phyloP scores from a whole-genome alignment of 2,329 filamentous ascomycete species.

The Ceratocystis eucalypticola region DNA sequence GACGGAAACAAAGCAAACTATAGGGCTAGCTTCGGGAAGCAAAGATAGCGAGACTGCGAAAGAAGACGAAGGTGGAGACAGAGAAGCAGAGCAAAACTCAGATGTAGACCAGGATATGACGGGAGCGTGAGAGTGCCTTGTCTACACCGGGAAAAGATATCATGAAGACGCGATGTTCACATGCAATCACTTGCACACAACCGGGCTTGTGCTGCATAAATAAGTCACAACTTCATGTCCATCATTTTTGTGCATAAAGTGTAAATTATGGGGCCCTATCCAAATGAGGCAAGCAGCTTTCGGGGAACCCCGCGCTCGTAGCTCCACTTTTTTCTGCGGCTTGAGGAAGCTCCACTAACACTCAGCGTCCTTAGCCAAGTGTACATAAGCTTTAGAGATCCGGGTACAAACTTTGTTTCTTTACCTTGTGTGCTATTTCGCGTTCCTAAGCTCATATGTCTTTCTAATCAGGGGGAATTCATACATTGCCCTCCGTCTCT shows the following conservation, averaged over 20 bases:
- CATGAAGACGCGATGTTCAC: background rate
- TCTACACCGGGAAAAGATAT: background rate
- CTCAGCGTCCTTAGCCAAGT: background rate
- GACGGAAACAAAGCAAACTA: background rate
- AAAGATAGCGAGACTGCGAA: background rate
- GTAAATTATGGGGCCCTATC: background rate
- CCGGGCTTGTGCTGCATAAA: background rate
- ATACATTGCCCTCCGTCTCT: background rate
- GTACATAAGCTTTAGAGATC: background rate
- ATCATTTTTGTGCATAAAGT: background rate
- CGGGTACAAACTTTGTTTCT: no score
- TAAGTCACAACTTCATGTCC: background rate
- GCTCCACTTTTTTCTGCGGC: constrained; percentile 14
- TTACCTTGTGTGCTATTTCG: no score
- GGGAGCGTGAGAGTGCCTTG: no score
- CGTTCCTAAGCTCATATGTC: no score
- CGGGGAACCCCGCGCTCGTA: constrained; percentile 17
- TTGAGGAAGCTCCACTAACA: background rate
- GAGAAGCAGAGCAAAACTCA: background rate
- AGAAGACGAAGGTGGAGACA: background rate
- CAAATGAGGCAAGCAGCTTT: constrained; percentile 8
- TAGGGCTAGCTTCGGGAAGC: background rate
- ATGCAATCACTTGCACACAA: background rate
- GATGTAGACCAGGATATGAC: constrained; percentile 13
- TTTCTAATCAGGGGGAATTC: no score